Evolutionary conservation across 768 basidiomycete genomes (phyloP), one percentile per base, ranked within the genome.

Genomic region (Lactarius vividus): DNA sequence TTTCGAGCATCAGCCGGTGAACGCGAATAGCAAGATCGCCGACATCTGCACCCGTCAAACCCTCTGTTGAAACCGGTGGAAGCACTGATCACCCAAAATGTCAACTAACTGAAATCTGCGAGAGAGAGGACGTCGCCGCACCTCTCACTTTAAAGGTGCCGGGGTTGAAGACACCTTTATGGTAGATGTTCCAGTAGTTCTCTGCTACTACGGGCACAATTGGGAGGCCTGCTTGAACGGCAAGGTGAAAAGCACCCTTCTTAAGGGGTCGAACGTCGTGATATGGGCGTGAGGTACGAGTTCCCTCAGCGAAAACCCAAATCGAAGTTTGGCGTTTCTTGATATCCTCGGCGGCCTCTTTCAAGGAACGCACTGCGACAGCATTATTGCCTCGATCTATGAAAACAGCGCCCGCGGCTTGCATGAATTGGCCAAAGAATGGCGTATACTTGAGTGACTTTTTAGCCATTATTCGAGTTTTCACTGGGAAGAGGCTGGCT

Each of bases 251-350:
- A 3, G 94, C 96, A 46, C 97, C 97, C 77, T 98, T 99, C 82
- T 99, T 99, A 81, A 99, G 88, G 3, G 93, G 89, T 6, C 91
- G 81, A 74, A 99, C 77, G 37, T 84, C 82, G 9, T 89, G 83
- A 37, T 81, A 77, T 67, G 87, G 80, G 26, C 83, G 82, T 64
- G 84, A 84, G 53, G 92, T 86, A 40, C 96, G 86, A 13, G 97
- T 99, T 35, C 97, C 97, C 79, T 98, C 97, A 0, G 96, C 94
- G 78, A 94, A 98, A 77, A 99, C 87, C 91, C 93, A 96, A 56
- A 98, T 77, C 18, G 93, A 94, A 20, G 90, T 82, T 67, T 84
- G 77, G 42, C 79, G 76, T 37, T 75, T 71, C 78, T 90, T 91
- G 88, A 98, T 92, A 49, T 83, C 80, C 70, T 89, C 82, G 1